Evolutionary conservation across 176 grass and related monocot species (phyloP).

Genomic region (Cymbopogon citratus): DNA sequence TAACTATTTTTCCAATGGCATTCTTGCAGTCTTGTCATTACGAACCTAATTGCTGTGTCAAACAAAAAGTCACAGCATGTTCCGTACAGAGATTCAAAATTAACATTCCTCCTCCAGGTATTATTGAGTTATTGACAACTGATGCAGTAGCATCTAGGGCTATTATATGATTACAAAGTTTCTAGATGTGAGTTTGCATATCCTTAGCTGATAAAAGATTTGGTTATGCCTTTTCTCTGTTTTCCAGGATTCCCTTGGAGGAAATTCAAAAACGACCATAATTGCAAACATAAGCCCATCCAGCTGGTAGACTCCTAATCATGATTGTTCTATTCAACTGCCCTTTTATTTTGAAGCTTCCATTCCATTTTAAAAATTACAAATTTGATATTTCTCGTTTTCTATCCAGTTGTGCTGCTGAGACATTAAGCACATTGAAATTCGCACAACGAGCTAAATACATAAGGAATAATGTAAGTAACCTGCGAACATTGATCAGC

Average conservation of each 20-base stretch:
- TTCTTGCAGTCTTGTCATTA: conserved; percentile 87
- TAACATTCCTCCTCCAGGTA: conserved; percentile 99
- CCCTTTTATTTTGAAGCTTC: background rate
- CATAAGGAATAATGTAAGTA: conserved; percentile 87
- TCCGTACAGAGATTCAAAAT: conserved; percentile 94
- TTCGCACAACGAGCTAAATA: conserved; percentile 95
- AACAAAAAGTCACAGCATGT: conserved; percentile 94
- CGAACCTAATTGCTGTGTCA: conserved; percentile 81
- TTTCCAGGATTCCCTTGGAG: conserved; percentile 89
- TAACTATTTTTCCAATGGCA: background rate
- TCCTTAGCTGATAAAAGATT: background rate
- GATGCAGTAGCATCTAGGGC: background rate
- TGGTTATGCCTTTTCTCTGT: conserved; percentile 18
- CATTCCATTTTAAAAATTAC: background rate
- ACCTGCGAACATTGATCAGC: background rate
- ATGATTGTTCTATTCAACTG: background rate
- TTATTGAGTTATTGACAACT: conserved; percentile 12
- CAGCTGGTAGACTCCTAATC: conserved; percentile 52
- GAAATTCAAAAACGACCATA: conserved; percentile 96
- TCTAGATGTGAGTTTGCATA: background rate
- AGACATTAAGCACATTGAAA: conserved; percentile 97
- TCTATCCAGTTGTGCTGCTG: conserved; percentile 63
- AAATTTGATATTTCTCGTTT: conserved; percentile 26
- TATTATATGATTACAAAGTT: conserved; percentile 1
- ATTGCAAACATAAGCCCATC: conserved; percentile 99